phyloP scores from a whole-genome alignment of 352 stramenopile species.

The Pythium grandisporangium region DNA sequence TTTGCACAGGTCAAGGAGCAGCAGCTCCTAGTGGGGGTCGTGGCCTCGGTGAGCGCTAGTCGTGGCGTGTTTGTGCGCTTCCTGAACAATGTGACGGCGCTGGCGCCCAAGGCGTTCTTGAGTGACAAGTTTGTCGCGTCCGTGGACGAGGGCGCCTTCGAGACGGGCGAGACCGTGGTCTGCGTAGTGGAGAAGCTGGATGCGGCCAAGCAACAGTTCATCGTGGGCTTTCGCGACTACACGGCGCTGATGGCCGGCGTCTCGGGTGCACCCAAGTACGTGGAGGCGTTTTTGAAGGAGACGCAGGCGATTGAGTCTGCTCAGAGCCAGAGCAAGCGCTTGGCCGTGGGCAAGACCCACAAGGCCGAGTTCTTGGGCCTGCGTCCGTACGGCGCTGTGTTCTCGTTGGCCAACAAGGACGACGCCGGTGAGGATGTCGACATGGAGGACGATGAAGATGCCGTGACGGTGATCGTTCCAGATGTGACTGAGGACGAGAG shows the following conservation, averaged over 20 bases:
- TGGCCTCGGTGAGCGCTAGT: constrained; percentile 63
- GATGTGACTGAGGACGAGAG: constrained; percentile 19
- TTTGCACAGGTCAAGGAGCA: constrained; percentile 58
- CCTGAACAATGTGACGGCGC: constrained; percentile 76
- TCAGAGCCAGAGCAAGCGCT: constrained; percentile 12
- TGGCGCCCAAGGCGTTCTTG: constrained; percentile 73
- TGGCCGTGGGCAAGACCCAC: constrained; percentile 58
- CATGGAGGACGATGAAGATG: constrained; percentile 48
- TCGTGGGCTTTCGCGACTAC: constrained; percentile 59
- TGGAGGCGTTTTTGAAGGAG: constrained; percentile 51
- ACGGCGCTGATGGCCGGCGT: constrained; percentile 2
- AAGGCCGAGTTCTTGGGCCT: constrained; percentile 79
- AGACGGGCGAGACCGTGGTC: constrained; percentile 81
- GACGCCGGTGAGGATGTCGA: too few relatives aligned
- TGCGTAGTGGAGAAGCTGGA: constrained; percentile 75
- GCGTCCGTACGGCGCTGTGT: constrained; percentile 81
- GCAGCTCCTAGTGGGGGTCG: constrained; percentile 60
- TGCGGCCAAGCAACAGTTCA: constrained; percentile 66
- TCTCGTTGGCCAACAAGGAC: constrained; percentile 59
- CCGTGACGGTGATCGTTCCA: constrained; percentile 62
- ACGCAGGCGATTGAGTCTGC: constrained; percentile 3
- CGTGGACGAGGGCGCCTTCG: constrained; percentile 66
- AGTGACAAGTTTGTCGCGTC: constrained; percentile 65
- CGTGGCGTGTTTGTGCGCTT: constrained; percentile 86
- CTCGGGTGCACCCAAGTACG: constrained; percentile 23